phyloP scores from a whole-genome alignment of 2,329 filamentous ascomycete genomes.

The Coniochaeta sp. region DNA sequence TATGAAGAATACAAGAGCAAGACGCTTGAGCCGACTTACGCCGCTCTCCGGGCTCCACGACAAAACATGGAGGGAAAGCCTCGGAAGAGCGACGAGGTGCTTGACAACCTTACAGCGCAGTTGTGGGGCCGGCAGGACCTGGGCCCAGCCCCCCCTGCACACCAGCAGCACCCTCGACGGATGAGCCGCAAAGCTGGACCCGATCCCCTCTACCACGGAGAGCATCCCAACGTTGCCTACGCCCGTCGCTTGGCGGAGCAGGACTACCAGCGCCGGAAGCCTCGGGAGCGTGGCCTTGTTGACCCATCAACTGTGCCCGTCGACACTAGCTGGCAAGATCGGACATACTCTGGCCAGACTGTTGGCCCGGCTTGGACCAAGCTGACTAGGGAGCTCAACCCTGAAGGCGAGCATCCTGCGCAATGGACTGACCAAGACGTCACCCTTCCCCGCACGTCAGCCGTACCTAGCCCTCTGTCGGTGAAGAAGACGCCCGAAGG shows the following conservation, averaged over 20 bases:
- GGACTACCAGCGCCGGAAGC: background rate
- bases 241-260: background rate
- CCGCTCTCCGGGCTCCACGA: background rate
- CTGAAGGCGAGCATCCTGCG: background rate
- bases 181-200: background rate
- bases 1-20: background rate
- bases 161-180: background rate
- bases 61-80: background rate
- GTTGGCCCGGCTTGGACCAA: background rate
- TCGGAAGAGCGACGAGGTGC: background rate
- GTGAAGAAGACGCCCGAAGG: too few relatives aligned
- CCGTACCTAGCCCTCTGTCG: background rate
- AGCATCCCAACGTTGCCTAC: background rate
- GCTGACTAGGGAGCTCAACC: background rate
- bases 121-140: background rate
- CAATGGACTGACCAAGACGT: background rate
- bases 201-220: background rate
- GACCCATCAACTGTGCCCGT: background rate
- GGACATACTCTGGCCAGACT: background rate
- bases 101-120: background rate
- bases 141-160: background rate
- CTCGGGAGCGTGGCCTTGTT: background rate
- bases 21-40: background rate
- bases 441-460: background rate
- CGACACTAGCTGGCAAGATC: background rate